Percentiles rank a stretch among this genome's conserved stretches.
Conservation (phyloP, 2,329 filamentous ascomycete genomes). For the Cladophialophora immunda region DNA sequence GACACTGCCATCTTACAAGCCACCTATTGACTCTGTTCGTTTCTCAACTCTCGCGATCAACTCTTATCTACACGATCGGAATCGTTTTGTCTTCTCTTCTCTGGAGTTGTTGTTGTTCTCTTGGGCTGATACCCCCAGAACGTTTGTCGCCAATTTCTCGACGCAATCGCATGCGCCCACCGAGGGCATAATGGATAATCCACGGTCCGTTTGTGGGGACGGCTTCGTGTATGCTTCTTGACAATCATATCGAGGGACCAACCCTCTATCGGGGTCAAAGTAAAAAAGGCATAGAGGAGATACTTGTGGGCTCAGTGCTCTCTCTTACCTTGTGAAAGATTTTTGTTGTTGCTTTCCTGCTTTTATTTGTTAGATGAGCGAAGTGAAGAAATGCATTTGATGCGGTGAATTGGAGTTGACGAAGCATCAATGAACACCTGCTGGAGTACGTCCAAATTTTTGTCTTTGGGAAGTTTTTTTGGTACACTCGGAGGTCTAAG, state of each 20-base stretch:
- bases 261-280: not conserved
- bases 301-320: conserved; percentile 1
- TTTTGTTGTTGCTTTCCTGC: not conserved
- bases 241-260: not conserved
- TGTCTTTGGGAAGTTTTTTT: not conserved
- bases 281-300: conserved; percentile 6
- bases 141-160: not conserved
- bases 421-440: not conserved
- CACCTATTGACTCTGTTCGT: not conserved
- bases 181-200: conserved; percentile 1
- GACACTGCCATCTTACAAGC: conserved; percentile 7
- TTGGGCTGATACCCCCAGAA: conserved; percentile 17
- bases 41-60: not conserved
- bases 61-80: conserved; percentile 1
- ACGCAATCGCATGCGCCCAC: not conserved
- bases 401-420: conserved; percentile 1
- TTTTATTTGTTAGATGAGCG: conserved; percentile 4
- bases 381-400: conserved; percentile 5
- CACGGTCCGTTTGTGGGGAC: not conserved
- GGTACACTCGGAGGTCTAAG: not conserved
- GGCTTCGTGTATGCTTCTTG: not conserved
- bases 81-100: not conserved
- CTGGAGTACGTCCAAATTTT: not conserved
- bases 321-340: conserved; percentile 1
- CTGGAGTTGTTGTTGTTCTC: conserved; percentile 16